A percentile compares a stretch with the other conserved stretches of the same genome.
Conservation (phyloP, 2,329 filamentous ascomycete genomes). For the Scleromitrula shiraiana region DNA sequence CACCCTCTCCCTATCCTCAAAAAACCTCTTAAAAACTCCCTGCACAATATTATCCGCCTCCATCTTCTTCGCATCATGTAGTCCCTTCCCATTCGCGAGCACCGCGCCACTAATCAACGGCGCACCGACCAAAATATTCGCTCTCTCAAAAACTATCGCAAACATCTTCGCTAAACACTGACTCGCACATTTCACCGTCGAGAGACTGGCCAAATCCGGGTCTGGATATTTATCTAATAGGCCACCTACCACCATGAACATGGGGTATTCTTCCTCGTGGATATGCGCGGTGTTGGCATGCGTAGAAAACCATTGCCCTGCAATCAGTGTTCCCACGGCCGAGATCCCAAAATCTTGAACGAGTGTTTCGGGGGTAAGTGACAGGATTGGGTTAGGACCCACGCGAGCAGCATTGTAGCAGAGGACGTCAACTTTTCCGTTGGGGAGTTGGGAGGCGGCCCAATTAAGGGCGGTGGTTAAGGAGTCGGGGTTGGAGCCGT, state of each 20-base stretch:
- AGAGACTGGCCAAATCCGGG: background rate
- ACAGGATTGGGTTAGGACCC: background rate
- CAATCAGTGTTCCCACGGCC: background rate
- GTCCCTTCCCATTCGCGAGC: too few relatives aligned
- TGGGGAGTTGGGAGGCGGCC: background rate
- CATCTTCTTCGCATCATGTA: background rate
- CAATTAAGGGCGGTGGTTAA: constrained; percentile 1
- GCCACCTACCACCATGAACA: background rate
- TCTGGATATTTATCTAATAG: background rate
- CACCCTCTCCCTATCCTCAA: constrained; percentile 1
- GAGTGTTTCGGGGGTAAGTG: background rate
- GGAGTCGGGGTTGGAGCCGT: background rate
- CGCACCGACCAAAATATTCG: background rate
- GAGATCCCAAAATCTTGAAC: constrained; percentile 1
- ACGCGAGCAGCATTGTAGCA: constrained; percentile 2
- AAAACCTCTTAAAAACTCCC: background rate
- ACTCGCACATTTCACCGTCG: background rate
- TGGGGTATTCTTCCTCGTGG: background rate
- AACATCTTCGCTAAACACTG: constrained; percentile 4
- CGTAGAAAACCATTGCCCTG: background rate
- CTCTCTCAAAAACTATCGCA: background rate
- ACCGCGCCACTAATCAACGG: background rate
- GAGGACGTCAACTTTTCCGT: background rate
- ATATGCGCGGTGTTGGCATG: constrained; percentile 1
- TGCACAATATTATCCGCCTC: background rate